Percentiles rank a stretch among this genome's conserved stretches.
These are phyloP conservation scores for Neonectria sp. DNA, from an alignment of 2,329 filamentous ascomycete genomes.

Conservation along the genomic window DNA sequence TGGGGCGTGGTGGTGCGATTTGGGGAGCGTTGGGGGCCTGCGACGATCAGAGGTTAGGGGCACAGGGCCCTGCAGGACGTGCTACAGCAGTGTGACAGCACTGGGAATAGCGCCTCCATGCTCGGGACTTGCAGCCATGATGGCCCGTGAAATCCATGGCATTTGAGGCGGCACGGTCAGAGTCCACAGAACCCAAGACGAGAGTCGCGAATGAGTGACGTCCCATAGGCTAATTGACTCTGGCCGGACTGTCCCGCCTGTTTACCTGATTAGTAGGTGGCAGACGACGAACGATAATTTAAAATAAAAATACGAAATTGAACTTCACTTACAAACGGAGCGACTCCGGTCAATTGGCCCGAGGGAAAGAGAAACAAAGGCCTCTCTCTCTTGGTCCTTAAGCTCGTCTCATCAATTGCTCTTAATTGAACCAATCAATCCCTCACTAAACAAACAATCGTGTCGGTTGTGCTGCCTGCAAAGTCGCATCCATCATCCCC, in stretches of 20 bases:
- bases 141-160: slow-evolving; percentile 28
- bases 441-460: not conserved
- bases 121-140: slow-evolving; percentile 3
- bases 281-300: slow-evolving; percentile 1
- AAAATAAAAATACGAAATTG: not conserved
- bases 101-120: not conserved
- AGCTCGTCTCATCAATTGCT: slow-evolving; percentile 15
- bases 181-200: not conserved
- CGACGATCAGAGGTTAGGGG: slow-evolving; percentile 13
- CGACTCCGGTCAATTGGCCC: slow-evolving; percentile 22
- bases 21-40: slow-evolving; percentile 4
- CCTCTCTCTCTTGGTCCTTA: not conserved
- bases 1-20: slow-evolving; percentile 30
- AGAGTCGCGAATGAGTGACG: slow-evolving; percentile 25
- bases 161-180: slow-evolving; percentile 17
- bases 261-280: not conserved
- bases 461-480: slow-evolving; percentile 7
- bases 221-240: slow-evolving; percentile 22
- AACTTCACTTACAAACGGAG: slow-evolving; percentile 7
- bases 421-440: slow-evolving; percentile 11
- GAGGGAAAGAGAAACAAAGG: not conserved
- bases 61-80: not conserved
- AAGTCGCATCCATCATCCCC: slow-evolving; percentile 3
- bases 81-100: not conserved
- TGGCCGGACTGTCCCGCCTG: slow-evolving; percentile 23